phyloP scores from a whole-genome alignment of 2,329 filamentous ascomycete species.

The Phoma herbarum region DNA sequence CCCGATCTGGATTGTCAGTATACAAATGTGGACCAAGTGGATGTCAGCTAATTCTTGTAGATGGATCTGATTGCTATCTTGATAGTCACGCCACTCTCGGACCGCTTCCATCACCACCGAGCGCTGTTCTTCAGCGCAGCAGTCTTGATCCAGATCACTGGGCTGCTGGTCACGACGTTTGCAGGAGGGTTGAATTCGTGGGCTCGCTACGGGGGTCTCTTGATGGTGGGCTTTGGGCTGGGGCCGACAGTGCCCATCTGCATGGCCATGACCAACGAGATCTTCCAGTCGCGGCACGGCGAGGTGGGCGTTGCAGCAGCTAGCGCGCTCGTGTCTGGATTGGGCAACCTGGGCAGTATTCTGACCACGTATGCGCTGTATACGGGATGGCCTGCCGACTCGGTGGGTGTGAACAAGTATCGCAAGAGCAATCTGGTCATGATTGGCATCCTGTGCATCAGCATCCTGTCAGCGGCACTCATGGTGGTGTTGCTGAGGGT shows the following conservation, averaged over 20 bases:
- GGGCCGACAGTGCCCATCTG: constrained; percentile 91
- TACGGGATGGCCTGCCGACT: constrained; percentile 83
- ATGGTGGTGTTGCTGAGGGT: constrained; percentile 72
- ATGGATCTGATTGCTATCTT: constrained; percentile 91
- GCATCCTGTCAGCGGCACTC: constrained; percentile 74
- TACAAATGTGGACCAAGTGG: not conserved
- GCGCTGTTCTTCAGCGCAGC: constrained; percentile 82
- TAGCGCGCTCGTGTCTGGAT: constrained; percentile 82
- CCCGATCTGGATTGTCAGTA: constrained; percentile 86
- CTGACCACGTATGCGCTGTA: constrained; percentile 90
- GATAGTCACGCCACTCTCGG: constrained; percentile 82
- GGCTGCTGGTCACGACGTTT: constrained; percentile 81
- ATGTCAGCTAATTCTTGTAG: constrained; percentile 52
- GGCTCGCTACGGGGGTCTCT: constrained; percentile 86
- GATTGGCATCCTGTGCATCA: constrained; percentile 83
- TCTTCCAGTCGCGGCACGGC: constrained; percentile 88
- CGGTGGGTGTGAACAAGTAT: constrained; percentile 72
- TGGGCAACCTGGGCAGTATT: constrained; percentile 87
- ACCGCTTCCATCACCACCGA: constrained; percentile 83
- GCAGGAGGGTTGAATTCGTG: constrained; percentile 73
- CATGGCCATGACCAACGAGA: constrained; percentile 92
- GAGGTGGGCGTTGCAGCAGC: constrained; percentile 91
- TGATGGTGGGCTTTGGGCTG: constrained; percentile 89
- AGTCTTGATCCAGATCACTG: constrained; percentile 80
- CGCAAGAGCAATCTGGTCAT: constrained; percentile 86